Percentiles rank a stretch among this genome's conserved stretches.
Conservation (phyloP, 768 basidiomycete genomes). For the Tephrocybe sp. region DNA sequence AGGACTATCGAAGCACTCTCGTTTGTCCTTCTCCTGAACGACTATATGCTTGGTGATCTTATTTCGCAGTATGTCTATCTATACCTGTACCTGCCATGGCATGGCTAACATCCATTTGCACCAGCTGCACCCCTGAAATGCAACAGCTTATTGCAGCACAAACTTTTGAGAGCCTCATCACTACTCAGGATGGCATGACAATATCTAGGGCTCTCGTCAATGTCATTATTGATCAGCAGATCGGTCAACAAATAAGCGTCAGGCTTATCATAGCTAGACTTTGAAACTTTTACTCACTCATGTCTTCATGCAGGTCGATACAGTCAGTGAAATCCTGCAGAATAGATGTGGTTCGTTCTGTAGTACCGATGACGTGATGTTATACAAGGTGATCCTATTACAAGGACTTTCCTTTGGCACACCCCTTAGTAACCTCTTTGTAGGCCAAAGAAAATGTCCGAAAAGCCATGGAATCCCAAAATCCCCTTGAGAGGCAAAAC, state of each 20-base stretch:
- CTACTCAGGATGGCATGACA: conserved; percentile 80
- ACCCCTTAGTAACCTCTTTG: neutral
- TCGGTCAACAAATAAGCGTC: conserved; percentile 93
- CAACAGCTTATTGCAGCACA: conserved; percentile 68
- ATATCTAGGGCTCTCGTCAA: conserved; percentile 89
- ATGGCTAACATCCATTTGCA: conserved; percentile 1
- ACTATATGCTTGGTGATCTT: conserved; percentile 85
- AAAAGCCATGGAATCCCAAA: conserved; percentile 80
- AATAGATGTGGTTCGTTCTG: conserved; percentile 96
- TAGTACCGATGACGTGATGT: conserved; percentile 95
- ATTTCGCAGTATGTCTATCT: conserved; percentile 67
- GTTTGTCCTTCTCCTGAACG: conserved; percentile 87
- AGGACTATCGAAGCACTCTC: conserved; percentile 93
- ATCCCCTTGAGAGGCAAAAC: conserved; percentile 70
- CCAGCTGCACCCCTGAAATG: conserved; percentile 68
- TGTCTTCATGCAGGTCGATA: conserved; percentile 71
- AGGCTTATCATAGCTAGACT: conserved; percentile 24
- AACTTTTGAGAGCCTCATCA: conserved; percentile 87
- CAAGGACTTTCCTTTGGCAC: neutral
- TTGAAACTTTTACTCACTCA: too few relatives aligned
- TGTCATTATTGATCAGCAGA: conserved; percentile 96
- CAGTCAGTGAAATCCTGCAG: conserved; percentile 92
- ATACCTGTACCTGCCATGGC: neutral
- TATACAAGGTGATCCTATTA: conserved; percentile 76
- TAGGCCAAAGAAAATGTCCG: conserved; percentile 93